Evolutionary conservation across 1,284 basidiomycete genomes (phyloP).

Genomic region (Sparassis latifolia): DNA sequence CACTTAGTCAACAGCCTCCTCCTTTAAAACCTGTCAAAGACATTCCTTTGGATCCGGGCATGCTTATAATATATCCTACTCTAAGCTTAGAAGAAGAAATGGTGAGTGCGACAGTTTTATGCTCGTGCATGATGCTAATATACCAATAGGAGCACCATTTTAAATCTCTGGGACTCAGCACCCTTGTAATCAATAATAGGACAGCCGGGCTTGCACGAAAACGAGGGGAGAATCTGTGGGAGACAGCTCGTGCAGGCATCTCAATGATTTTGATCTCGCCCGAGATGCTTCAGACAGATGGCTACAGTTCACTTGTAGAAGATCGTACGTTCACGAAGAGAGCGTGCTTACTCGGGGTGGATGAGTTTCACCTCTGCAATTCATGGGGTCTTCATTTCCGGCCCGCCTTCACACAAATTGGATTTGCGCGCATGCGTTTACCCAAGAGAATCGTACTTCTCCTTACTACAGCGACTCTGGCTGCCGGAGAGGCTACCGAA

Average conservation of each 20-base stretch:
- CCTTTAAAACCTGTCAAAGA: neutral
- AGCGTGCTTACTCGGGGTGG: conserved; percentile 11
- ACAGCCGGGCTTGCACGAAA: conserved; percentile 11
- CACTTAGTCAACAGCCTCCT: conserved; percentile 1
- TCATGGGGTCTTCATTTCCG: conserved; percentile 19
- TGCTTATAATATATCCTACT: conserved; percentile 13
- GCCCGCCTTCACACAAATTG: conserved; percentile 14
- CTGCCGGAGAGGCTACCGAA: neutral
- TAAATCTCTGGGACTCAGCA: neutral
- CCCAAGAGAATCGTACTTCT: conserved; percentile 5
- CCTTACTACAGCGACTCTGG: conserved; percentile 1
- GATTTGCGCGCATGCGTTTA: conserved; percentile 10
- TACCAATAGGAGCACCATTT: conserved; percentile 1
- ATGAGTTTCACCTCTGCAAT: conserved; percentile 18
- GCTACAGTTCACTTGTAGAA: conserved; percentile 11
- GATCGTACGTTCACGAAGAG: conserved; percentile 7
- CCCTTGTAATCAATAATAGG: conserved; percentile 20
- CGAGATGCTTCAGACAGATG: conserved; percentile 18
- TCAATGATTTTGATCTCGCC: conserved; percentile 21
- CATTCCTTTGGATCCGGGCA: conserved; percentile 8
- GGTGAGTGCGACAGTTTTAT: conserved; percentile 4
- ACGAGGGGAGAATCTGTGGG: conserved; percentile 17
- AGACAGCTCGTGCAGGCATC: neutral
- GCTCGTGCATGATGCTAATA: no score
- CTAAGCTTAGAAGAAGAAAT: conserved; percentile 11